phyloP scores from a whole-genome alignment of 2,329 filamentous ascomycete genomes.

The Fusarium secorum region DNA sequence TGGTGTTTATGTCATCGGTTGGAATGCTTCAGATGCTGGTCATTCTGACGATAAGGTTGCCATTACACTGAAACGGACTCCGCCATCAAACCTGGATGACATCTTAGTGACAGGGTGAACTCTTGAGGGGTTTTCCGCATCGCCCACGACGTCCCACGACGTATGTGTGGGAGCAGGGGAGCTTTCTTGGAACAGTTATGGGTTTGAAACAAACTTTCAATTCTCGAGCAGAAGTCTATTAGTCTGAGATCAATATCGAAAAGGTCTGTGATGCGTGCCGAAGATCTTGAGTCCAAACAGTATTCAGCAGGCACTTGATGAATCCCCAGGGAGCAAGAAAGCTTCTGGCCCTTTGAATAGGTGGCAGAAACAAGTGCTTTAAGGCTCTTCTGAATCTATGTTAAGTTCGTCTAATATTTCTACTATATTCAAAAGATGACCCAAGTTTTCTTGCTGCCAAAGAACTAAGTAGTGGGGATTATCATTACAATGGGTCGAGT shows the following conservation, averaged over 20 bases:
- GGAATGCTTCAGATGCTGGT: not conserved
- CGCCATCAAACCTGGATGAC: not conserved
- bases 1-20: not conserved
- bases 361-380: fast-evolving
- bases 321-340: fast-evolving
- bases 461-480: not conserved
- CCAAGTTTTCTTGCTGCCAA: not conserved
- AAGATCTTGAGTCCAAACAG: fast-evolving
- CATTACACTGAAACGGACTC: not conserved
- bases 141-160: not conserved
- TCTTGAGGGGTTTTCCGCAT: too few relatives aligned
- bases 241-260: not conserved
- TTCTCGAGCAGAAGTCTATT: not conserved
- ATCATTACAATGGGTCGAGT: not conserved
- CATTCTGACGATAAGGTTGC: not conserved
- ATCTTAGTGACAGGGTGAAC: fast-evolving
- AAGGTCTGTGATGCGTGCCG: too few relatives aligned
- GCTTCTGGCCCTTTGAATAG: fast-evolving
- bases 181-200: fast-evolving
- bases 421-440: not conserved
- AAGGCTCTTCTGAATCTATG: not conserved
- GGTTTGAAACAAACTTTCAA: not conserved
- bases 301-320: not conserved
- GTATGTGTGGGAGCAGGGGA: fast-evolving
- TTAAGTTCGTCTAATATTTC: not conserved